These are phyloP conservation scores for Nitzschia inconspicua DNA, from an alignment of 108 stramenopile genomes.

Conservation along the genomic window DNA sequence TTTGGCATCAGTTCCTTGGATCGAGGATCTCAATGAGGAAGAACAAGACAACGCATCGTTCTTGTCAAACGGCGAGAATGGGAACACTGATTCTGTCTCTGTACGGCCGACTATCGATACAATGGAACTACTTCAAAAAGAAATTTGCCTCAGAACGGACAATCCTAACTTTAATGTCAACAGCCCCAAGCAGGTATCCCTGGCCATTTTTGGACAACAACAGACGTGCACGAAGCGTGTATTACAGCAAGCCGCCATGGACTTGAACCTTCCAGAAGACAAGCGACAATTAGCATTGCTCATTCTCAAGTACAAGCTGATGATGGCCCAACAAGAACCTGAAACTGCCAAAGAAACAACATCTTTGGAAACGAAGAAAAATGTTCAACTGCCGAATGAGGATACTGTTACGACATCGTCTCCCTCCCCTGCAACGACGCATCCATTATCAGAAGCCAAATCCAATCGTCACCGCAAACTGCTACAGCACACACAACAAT, in stretches of 20 bases:
- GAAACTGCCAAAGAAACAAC: slow-evolving; percentile 1
- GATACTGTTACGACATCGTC: neutral
- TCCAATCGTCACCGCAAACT: neutral
- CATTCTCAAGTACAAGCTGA: slow-evolving; percentile 6
- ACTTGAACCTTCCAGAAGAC: neutral
- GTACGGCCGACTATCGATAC: too few species aligned
- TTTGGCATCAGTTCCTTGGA: too few species aligned
- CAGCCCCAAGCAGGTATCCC: slow-evolving; percentile 70
- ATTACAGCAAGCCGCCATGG: slow-evolving; percentile 18
- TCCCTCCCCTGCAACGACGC: neutral
- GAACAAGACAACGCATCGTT: too few species aligned
- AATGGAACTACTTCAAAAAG: slow-evolving; percentile 13
- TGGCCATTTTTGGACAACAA: slow-evolving; percentile 47
- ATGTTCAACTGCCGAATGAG: neutral
- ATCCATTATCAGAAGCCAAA: neutral
- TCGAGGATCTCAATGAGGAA: too few species aligned
- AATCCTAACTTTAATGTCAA: slow-evolving; percentile 48
- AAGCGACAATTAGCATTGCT: slow-evolving; percentile 24
- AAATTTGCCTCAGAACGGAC: slow-evolving; percentile 21
- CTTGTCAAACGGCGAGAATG: neutral
- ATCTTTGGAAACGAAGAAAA: neutral
- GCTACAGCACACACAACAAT: neutral
- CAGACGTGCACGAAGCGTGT: slow-evolving; percentile 18
- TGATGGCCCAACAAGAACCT: slow-evolving; percentile 54
- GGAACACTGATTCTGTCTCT: neutral